A percentile compares a stretch with the other conserved stretches of the same genome.
Evolutionary conservation across 2,329 filamentous ascomycete genomes (phyloP).

Genomic region (Setomelanomma holmii): DNA sequence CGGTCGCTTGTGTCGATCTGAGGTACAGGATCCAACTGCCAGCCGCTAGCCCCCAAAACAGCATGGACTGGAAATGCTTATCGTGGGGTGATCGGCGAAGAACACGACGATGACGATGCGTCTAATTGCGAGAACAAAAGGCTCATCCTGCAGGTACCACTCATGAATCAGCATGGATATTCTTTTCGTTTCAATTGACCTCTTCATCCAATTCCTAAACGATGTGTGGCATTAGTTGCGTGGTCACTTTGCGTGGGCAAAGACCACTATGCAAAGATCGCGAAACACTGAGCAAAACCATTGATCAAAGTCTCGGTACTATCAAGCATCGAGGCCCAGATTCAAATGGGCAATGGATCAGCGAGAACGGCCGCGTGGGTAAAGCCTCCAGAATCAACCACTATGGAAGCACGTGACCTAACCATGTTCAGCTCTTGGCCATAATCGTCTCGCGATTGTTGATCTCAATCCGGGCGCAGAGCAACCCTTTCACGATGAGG

Average conservation of each 20-base stretch:
- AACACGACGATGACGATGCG: neutral
- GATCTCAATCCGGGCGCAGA: constrained; percentile 29
- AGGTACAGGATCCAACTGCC: neutral
- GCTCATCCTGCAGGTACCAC: neutral
- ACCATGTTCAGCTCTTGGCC: constrained; percentile 27
- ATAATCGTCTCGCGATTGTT: constrained; percentile 35
- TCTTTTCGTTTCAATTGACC: neutral
- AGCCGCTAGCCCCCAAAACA: neutral
- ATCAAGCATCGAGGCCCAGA: constrained; percentile 58
- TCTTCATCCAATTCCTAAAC: constrained; percentile 1
- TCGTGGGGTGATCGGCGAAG: neutral
- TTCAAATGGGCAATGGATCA: constrained; percentile 56
- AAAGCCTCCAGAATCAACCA: too few relatives aligned
- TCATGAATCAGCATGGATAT: neutral
- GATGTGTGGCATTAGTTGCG: constrained; percentile 26
- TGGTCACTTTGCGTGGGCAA: constrained; percentile 19
- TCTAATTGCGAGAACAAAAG: neutral
- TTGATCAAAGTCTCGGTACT: constrained; percentile 21
- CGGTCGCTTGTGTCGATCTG: neutral
- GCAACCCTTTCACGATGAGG: constrained; percentile 34
- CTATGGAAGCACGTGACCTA: constrained; percentile 15
- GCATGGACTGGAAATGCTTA: neutral
- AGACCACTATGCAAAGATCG: constrained; percentile 8
- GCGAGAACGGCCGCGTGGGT: constrained; percentile 53
- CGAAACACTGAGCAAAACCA: constrained; percentile 9